Percentiles rank a stretch among this genome's conserved stretches.
These are phyloP conservation scores for Penicillium thymicola DNA, from an alignment of 2,329 filamentous ascomycete species.

Conservation along the genomic window DNA sequence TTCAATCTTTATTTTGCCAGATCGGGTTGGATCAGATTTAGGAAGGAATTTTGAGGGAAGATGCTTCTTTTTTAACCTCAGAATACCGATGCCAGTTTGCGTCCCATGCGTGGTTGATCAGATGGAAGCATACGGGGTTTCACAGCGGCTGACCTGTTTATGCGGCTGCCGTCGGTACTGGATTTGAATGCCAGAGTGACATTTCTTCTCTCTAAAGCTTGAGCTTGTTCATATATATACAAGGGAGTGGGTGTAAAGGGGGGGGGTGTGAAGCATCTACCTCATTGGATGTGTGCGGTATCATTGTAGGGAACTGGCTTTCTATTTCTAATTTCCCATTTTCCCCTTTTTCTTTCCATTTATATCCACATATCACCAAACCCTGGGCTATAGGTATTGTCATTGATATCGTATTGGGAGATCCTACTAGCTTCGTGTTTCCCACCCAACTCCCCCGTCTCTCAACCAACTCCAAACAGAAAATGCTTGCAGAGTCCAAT, in stretches of 20 bases:
- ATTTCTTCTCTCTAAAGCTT: slow-evolving; percentile 20
- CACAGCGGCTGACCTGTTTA: slow-evolving; percentile 39
- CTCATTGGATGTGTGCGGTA: slow-evolving; percentile 9
- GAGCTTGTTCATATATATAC: slow-evolving; percentile 22
- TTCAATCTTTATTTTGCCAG: not conserved
- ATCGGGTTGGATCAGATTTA: not conserved
- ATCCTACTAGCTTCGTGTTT: not conserved
- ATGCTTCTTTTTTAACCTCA: slow-evolving; percentile 10
- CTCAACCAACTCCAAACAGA: not conserved
- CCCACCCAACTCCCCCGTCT: not conserved
- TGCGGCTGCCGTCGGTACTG: slow-evolving; percentile 32
- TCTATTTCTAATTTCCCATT: slow-evolving; percentile 2
- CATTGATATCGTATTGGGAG: not conserved
- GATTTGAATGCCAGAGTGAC: slow-evolving; percentile 31
- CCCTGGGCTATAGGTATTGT: not conserved
- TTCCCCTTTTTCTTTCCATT: not conserved
- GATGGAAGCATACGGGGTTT: slow-evolving; percentile 34
- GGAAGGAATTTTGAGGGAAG: slow-evolving; percentile 1
- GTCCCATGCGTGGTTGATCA: slow-evolving; percentile 35
- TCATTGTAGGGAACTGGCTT: slow-evolving; percentile 1
- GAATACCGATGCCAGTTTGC: slow-evolving; percentile 10
- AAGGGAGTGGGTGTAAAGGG: not conserved
- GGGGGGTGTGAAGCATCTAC: not conserved
- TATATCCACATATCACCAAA: slow-evolving; percentile 4
- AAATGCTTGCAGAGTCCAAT: slow-evolving; percentile 31